phyloP scores from a whole-genome alignment of 2,329 filamentous ascomycete genomes.

The Fusarium sp. region DNA sequence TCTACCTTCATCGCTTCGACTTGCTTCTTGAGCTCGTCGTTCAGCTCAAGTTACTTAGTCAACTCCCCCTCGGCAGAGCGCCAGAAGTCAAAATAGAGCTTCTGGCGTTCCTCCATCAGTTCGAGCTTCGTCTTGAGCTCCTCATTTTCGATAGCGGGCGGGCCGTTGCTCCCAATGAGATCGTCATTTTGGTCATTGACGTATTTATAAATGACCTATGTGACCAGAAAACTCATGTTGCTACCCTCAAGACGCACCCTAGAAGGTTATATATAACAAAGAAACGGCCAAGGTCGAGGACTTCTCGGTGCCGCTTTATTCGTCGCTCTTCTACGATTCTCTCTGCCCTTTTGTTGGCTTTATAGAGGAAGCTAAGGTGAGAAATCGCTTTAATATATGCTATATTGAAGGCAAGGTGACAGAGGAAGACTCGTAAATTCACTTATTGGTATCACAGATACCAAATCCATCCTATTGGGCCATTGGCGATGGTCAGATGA shows the following conservation, averaged over 20 bases:
- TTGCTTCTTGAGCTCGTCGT: no score
- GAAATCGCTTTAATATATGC: neutral
- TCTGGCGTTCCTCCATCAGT: no score
- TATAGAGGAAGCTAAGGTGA: neutral
- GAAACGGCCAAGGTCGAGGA: neutral
- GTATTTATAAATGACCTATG: neutral
- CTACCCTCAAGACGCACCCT: neutral
- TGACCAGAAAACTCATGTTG: neutral
- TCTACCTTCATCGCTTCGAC: no score
- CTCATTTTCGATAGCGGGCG: rapidly evolving
- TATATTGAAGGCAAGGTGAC: no score
- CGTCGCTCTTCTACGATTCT: neutral
- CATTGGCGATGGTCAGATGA: no score
- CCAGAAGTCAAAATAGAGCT: no score
- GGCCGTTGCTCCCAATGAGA: rapidly evolving
- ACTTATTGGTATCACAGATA: no score
- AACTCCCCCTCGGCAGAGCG: neutral
- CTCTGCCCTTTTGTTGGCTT: neutral
- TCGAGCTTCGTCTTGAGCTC: neutral
- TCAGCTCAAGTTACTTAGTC: rapidly evolving
- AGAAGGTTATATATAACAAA: neutral
- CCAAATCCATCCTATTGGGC: no score
- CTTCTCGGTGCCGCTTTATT: rapidly evolving
- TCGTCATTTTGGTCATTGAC: neutral
- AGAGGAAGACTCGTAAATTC: no score